phyloP scores from a whole-genome alignment of 768 basidiomycete species.

The Coprinellus micaceus region DNA sequence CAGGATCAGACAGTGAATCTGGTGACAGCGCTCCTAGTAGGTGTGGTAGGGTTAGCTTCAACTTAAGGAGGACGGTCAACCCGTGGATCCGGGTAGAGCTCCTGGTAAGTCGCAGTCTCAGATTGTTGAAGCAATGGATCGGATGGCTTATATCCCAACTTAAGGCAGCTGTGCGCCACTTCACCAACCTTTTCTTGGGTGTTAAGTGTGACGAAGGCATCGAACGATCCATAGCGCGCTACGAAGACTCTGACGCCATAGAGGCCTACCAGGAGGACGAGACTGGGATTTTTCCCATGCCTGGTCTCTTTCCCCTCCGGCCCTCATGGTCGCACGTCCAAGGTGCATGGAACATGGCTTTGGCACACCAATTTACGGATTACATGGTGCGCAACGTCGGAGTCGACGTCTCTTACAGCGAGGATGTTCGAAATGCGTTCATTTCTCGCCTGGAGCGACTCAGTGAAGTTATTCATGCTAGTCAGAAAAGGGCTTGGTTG shows the following conservation, averaged over 20 bases:
- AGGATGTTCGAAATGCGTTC: background rate
- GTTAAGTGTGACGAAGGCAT: background rate
- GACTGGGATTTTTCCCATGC: background rate
- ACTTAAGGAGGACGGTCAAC: no score
- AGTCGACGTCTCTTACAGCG: background rate
- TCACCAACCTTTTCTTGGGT: background rate
- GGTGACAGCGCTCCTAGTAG: no score
- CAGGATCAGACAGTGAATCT: no score
- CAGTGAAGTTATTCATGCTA: conserved; percentile 2
- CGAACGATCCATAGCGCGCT: background rate
- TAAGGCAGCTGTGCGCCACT: background rate
- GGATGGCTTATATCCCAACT: no score
- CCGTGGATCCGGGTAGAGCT: no score
- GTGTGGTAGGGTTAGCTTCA: no score
- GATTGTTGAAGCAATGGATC: no score
- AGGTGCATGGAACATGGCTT: background rate
- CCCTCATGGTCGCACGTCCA: background rate
- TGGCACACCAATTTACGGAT: background rate
- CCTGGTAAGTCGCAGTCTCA: no score
- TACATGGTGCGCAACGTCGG: background rate
- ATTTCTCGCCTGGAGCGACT: background rate
- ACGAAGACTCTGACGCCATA: background rate
- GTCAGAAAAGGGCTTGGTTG: no score
- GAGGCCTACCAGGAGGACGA: background rate
- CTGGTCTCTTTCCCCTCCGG: background rate